Evolutionary conservation across 2,329 filamentous ascomycete genomes (phyloP), one percentile per base, ranked within the genome.

Genomic region (Leptographium lundbergii): DNA sequence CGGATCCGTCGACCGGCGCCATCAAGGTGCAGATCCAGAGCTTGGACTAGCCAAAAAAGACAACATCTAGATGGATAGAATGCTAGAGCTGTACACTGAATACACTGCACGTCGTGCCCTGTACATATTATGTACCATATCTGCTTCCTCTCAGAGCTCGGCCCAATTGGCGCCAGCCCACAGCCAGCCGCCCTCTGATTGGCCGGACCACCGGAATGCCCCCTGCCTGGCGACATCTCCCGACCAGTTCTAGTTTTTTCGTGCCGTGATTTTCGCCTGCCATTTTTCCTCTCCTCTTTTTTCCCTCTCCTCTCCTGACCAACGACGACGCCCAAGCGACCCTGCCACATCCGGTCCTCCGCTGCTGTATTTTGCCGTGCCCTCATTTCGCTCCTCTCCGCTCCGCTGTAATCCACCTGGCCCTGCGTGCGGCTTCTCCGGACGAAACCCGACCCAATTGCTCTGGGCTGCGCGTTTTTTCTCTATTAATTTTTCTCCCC

Each of bases 1-100:
- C 88, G 10, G 85, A 96, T 73, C 86, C 90, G 47, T 91, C 87
- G 78, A 95, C 88, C 57, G 91, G 92, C 7, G 90, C 91, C n/a
- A 96, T 97, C 74, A 97, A 97, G 80, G 91, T 96, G 61, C 88
- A 91, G 80, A 96, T 96, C 68, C 89, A 91, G 77, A 90, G 82
- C 67, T 64, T 81, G 63, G 80, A 82, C 11, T 81, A 55, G 54
- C n/a, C n/a, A n/a, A n/a, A n/a, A n/a, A n/a, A n/a, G 19, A 6
- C 14, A 7, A 7, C 7, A 29, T 4, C 27, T 29, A 29, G 27
- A 29, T 29, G 4, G 27, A 29, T 29, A 29, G 27, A 29, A 29
- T 7, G 4, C 4, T 29, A 29, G 7, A 29, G 27, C 7, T 29
- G 27, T 29, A 29, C 27, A 29, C 27, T 4, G 10, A 13, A 39